These are phyloP conservation scores for Thelephora aurantiotincta DNA, from an alignment of 768 basidiomycete species.

Conservation along the genomic window DNA sequence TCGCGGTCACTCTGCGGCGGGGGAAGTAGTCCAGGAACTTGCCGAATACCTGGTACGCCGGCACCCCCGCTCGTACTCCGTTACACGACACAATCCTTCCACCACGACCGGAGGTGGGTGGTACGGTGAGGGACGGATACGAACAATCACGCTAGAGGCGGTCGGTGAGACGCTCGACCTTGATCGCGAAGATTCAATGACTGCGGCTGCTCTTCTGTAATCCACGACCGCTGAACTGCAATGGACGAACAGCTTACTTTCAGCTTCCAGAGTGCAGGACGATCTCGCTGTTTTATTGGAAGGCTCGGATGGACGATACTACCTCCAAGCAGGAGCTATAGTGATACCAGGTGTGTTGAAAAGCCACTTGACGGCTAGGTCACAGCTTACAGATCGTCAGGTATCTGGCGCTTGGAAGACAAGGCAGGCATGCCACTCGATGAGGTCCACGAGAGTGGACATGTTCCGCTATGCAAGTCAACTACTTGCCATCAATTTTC, in stretches of 20 bases:
- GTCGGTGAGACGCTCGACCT: slow-evolving; percentile 35
- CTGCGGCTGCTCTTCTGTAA: slow-evolving; percentile 46
- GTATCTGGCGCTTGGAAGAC: slow-evolving; percentile 65
- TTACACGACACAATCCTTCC: slow-evolving; percentile 23
- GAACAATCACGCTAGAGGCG: slow-evolving; percentile 35
- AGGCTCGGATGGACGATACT: slow-evolving; percentile 57
- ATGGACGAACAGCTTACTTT: neutral
- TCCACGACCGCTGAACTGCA: slow-evolving; percentile 13
- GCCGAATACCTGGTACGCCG: slow-evolving; percentile 51
- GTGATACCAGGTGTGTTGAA: slow-evolving; percentile 39
- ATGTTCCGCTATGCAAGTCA: slow-evolving; percentile 57
- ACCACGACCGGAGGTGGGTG: slow-evolving; percentile 15
- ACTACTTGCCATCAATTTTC: neutral
- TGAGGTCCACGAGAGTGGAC: slow-evolving; percentile 55
- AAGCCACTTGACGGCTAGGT: neutral
- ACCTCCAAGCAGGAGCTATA: slow-evolving; percentile 64
- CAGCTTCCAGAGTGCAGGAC: slow-evolving; percentile 7
- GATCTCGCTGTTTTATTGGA: slow-evolving; percentile 13
- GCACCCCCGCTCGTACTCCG: slow-evolving; percentile 42
- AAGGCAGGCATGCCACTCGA: slow-evolving; percentile 63
- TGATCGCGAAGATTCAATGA: slow-evolving; percentile 41
- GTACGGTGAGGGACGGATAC: slow-evolving; percentile 33
- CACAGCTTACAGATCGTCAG: slow-evolving; percentile 20
- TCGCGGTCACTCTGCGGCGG: slow-evolving; percentile 20
- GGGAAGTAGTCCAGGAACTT: slow-evolving; percentile 55